Base-by-base conservation (phyloP, 2,329 filamentous ascomycete species). In the Monosporascus sp. region DNA sequence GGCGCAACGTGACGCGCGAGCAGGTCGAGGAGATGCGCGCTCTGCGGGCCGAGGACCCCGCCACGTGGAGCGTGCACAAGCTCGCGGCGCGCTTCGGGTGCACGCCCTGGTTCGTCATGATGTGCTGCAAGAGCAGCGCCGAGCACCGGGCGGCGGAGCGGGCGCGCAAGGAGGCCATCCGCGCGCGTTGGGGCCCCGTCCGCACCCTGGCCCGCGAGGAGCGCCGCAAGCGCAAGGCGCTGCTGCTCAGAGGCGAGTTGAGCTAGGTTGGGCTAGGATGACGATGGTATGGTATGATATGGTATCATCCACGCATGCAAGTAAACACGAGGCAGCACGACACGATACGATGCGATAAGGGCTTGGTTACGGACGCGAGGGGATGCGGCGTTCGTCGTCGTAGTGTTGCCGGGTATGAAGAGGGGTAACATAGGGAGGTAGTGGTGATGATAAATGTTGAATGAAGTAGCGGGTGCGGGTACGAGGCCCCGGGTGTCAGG, bases 11-110 rank as follows among this genome's bases (percentile, higher is more conserved):
- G 40, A 77, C 73, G 50, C 69, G 72, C 47, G 73, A 75, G 56
- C 76, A 86, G 56, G 79, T 87, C 48, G 74, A 74, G 48, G 82
- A 85, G 74, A 86, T 86, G 65, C 79, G 81, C 53, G 68, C 70
- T 49, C 73, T 86, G 65, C 75, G 83, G 49, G 65, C 64, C 24
- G 66, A 72, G 44, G 79, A 86, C 62, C 83, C 83, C 1, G 65
- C 74, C 26, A 70, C 66, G 50, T 85, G 83, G 82, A 82, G 73
- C 56, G 78, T 84, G 45, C 64, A 65, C 38, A 71, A 69, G 48
- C 75, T 87, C 34, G 79, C 83, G 5, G 66, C 69, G 51, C 78
- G 78, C 65, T 86, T 78, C 66, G 68, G 77, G 50, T 85, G 83
- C 74, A 77, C 76, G 37, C 69, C 72, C 19, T 64, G 78, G 46